These are phyloP conservation scores for Nakaseomyces sp. DNA, from an alignment of 1,139 yeast species.

Conservation along the genomic window DNA sequence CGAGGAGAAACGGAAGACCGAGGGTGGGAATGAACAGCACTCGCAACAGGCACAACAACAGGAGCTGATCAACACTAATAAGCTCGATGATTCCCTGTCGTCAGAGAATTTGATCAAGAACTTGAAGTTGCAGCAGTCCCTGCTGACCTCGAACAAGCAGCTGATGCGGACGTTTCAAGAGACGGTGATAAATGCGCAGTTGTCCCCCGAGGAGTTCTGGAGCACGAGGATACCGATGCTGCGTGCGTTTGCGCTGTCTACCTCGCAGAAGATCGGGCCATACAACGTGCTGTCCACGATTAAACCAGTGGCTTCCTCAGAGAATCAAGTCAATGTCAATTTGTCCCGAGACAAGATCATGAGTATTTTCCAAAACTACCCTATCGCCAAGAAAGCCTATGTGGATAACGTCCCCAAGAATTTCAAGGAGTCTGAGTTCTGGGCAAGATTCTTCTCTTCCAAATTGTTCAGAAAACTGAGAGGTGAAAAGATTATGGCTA, in stretches of 20 bases:
- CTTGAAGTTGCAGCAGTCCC: slow-evolving; percentile 66
- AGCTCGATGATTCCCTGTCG: slow-evolving; percentile 38
- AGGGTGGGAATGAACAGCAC: slow-evolving; percentile 12
- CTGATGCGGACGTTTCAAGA: slow-evolving; percentile 75
- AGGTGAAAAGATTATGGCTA: slow-evolving; percentile 74
- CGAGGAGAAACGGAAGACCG: slow-evolving; percentile 27
- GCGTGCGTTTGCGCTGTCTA: slow-evolving; percentile 77
- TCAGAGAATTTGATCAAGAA: slow-evolving; percentile 51
- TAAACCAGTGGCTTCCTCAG: slow-evolving; percentile 84
- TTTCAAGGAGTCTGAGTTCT: slow-evolving; percentile 80
- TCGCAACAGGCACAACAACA: slow-evolving; percentile 6
- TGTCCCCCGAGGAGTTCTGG: slow-evolving; percentile 85
- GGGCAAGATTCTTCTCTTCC: slow-evolving; percentile 95
- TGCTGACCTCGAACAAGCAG: slow-evolving; percentile 61
- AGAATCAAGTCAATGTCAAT: slow-evolving; percentile 83
- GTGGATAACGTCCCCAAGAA: slow-evolving; percentile 79
- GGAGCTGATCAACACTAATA: slow-evolving; percentile 32
- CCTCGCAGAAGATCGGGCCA: slow-evolving; percentile 82
- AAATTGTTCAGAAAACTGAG: slow-evolving; percentile 76
- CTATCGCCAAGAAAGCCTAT: slow-evolving; percentile 83
- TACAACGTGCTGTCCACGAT: slow-evolving; percentile 90
- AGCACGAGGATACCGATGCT: slow-evolving; percentile 67
- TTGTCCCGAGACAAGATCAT: slow-evolving; percentile 84
- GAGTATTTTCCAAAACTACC: slow-evolving; percentile 88
- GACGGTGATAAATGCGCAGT: slow-evolving; percentile 70